Evolutionary conservation across 2,329 filamentous ascomycete species (phyloP).

Genomic region (Aspergillus fructus): DNA sequence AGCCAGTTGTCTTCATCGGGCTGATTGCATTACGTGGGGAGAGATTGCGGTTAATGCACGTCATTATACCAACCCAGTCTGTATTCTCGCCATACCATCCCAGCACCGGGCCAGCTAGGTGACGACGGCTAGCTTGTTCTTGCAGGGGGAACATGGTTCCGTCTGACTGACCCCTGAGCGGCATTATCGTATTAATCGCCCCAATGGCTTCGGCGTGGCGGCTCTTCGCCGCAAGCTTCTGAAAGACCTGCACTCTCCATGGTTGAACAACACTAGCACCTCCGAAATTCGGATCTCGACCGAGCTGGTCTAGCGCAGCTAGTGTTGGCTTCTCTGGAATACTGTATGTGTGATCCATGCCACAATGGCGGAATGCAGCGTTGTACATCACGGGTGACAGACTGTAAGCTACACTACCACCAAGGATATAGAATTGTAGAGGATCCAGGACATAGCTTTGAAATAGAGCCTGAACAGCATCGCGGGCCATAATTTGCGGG

Average conservation of each 20-base stretch:
- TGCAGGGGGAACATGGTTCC: constrained; percentile 37
- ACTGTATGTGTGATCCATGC: constrained; percentile 41
- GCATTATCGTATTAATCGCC: constrained; percentile 46
- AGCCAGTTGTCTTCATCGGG: constrained; percentile 49
- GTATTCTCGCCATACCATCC: constrained; percentile 48
- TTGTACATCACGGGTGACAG: constrained; percentile 47
- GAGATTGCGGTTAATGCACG: constrained; percentile 42
- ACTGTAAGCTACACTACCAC: constrained; percentile 43
- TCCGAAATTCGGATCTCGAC: constrained; percentile 40
- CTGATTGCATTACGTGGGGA: constrained; percentile 55
- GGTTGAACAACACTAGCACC: constrained; percentile 46
- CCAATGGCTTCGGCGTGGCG: constrained; percentile 47
- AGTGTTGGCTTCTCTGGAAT: constrained; percentile 39
- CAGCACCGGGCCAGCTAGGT: constrained; percentile 41
- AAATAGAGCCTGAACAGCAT: constrained; percentile 40
- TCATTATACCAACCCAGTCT: constrained; percentile 46
- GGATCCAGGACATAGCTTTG: constrained; percentile 44
- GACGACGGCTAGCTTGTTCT: constrained; percentile 42
- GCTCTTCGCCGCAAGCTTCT: constrained; percentile 39
- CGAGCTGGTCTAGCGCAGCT: constrained; percentile 37
- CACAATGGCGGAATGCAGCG: constrained; percentile 40
- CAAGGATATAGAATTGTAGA: constrained; percentile 43
- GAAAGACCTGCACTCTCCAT: constrained; percentile 42
- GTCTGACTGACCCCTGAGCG: constrained; percentile 37
- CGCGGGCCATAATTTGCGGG: constrained; percentile 37